Evolutionary conservation across 352 stramenopile genomes (phyloP).

Genomic region (Globisporangium splendens): DNA sequence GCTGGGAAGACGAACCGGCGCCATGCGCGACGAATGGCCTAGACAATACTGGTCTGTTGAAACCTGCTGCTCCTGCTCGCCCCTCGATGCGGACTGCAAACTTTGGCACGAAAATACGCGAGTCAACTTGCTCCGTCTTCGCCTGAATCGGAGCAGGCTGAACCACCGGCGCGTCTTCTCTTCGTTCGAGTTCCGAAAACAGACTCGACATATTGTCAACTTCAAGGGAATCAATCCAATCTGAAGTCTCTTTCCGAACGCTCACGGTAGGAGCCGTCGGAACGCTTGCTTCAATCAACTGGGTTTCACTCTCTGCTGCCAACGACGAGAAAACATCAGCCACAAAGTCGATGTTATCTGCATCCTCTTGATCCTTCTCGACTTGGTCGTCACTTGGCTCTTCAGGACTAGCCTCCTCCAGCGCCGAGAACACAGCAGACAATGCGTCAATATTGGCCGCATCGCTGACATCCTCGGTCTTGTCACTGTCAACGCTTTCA

Average conservation of each 20-base stretch:
- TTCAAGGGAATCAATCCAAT: conserved; percentile 54
- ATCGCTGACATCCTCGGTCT: neutral
- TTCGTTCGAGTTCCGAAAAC: conserved; percentile 40
- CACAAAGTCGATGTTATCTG: conserved; percentile 17
- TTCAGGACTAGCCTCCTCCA: neutral
- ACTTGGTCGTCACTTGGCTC: neutral
- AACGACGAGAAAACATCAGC: conserved; percentile 24
- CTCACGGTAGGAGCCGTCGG: neutral
- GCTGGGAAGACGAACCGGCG: conserved; percentile 4
- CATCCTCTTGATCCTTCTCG: conserved; percentile 10
- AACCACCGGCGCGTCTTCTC: conserved; percentile 6
- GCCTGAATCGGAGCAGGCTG: neutral
- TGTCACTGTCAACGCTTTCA: neutral
- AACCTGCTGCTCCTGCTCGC: neutral
- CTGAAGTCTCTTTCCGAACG: conserved; percentile 9
- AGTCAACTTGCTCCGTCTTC: conserved; percentile 25
- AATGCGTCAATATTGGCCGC: conserved; percentile 6
- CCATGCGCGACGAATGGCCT: neutral
- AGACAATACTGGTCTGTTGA: neutral
- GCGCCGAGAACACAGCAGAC: conserved; percentile 3
- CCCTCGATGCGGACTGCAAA: conserved; percentile 55
- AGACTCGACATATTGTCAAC: conserved; percentile 45
- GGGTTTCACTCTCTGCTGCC: conserved; percentile 14
- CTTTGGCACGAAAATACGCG: conserved; percentile 50
- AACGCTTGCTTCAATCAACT: neutral